These are phyloP conservation scores for Naegleria gruberi DNA, from an alignment of 208 protist genomes.

Conservation along the genomic window DNA sequence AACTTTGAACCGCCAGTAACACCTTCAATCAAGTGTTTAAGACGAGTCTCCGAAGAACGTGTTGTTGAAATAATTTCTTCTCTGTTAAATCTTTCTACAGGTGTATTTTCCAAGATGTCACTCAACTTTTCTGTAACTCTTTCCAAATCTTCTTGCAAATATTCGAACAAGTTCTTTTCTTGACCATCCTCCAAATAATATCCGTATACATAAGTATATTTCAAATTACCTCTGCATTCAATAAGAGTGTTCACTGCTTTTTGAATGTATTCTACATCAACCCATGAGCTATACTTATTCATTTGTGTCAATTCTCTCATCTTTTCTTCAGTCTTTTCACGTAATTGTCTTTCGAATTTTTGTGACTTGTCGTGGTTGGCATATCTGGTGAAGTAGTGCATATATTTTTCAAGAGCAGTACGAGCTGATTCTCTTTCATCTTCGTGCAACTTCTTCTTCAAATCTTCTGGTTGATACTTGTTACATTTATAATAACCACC, in stretches of 20 bases:
- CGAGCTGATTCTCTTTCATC: background rate
- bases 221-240: slow-evolving; percentile 28
- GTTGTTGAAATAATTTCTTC: slow-evolving; percentile 14
- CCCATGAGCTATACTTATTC: slow-evolving; percentile 4
- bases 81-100: slow-evolving; percentile 10
- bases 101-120: slow-evolving; percentile 10
- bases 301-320: slow-evolving; percentile 28
- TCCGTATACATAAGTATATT: slow-evolving; percentile 45
- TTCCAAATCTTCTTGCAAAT: slow-evolving; percentile 34
- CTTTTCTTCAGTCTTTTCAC: slow-evolving; percentile 17
- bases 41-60: background rate
- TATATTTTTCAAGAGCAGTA: slow-evolving; percentile 32
- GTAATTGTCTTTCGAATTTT: slow-evolving; percentile 32
- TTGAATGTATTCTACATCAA: slow-evolving; percentile 35
- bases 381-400: slow-evolving; percentile 41
- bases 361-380: slow-evolving; percentile 36
- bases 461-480: slow-evolving; percentile 14
- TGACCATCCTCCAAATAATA: slow-evolving; percentile 35
- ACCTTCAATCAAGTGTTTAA: slow-evolving; percentile 1
- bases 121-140: slow-evolving; percentile 3
- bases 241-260: slow-evolving; percentile 33
- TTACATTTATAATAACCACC: slow-evolving; percentile 25
- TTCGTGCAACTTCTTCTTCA: background rate
- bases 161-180: slow-evolving; percentile 41
- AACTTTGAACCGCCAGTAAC: background rate